Base-by-base conservation (phyloP, 139 green algal species). In the Auxenochlorella protothecoides region DNA sequence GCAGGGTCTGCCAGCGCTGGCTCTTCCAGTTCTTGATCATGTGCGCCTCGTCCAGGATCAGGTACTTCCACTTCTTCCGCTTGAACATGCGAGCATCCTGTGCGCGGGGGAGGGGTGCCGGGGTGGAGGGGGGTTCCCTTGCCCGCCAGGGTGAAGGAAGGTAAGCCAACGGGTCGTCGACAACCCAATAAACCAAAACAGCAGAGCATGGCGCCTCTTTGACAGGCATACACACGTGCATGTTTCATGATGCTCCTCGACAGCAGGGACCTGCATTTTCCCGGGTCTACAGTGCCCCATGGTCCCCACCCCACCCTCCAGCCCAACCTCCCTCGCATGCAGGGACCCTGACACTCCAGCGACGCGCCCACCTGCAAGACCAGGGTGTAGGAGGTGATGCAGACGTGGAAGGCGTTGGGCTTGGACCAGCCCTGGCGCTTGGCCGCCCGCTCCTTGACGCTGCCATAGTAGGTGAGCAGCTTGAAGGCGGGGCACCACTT, bases 1-100 rank as follows among this genome's bases (percentile, higher is more conserved):
- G 87, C 79, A 99, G 89, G 27, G 89, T 96, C 73, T 83, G 78
- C 94, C 94, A 99, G 11, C 94, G 83, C 86, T 97, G 92, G 75
- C 81, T 92, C 79, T 92, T 90, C 94, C 94, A 99, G 84, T 99
- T 99, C 85, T 99, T 99, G 83, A 99, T 99, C 91, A 99, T 97
- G 85, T 99, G 94, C n/a, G 94, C 94, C 84, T 99, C 94, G 69
- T 99, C 94, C 71, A 99, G 83, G 77, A 99, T 98, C 44, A 99
- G 85, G 79, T 98, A 99, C 70, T 90, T 85, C 94, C 94, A 99
- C 79, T 94, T 95, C 87, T 98, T 98, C 61, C 94, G 90, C 68
- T 86, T 80, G 83, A 99, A 97, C 82, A 97, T 90, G 78, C 93
- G 92, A 16, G 85, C 84, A 76, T 98, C 93, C 85, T 93, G 85